Evolutionary conservation across 345 rosid genomes (phyloP), one percentile per base, ranked within the genome.

Genomic region (Eucalyptus cloeziana): DNA sequence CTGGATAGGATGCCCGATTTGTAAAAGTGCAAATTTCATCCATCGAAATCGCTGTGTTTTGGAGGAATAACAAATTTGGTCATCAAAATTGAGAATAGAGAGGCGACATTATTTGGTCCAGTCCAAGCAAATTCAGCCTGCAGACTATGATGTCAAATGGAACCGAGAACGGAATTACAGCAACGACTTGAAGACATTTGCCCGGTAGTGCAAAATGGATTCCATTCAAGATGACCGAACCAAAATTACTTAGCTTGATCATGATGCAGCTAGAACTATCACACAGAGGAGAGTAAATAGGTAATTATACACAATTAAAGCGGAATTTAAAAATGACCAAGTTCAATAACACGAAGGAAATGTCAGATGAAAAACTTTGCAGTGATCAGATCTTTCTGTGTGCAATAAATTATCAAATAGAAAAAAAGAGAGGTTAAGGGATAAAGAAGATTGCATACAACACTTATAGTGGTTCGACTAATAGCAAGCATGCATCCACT

Each of bases 381-480:
- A 19, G 24, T 52, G 58, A 52, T 19, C 0, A 19, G 58, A 52
- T 52, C 2, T 1, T 19, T 52, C 0, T 0, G 10, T 19, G 56
- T 19, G 56, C 24, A 52, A 52, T 52, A 52, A 52, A 52, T 52
- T 52, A 7, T 52, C 56, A 52, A 52, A 52, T 52, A 52, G 56
- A 52, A 52, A 19, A 52, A 52, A 52, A 0, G 24, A 52, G 56
- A 52, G 10, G 56, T 52, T 19, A 52, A 17, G 9, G 56, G 56
- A 52, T 52, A 52, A 19, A 52, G 24, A 52, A 52, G 56, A 52
- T 52, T 52, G 10, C 0, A 52, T 52, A 52, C 56, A 17, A 52
- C 2, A 17, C 0, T 52, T 19, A 52, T 19, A 19, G 10, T 52
- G 56, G 24, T 19, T 52, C 1, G 10, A 52, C 0, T 52, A 19